These are phyloP conservation scores for Neurospora intermedia DNA, from an alignment of 495 filamentous ascomycete genomes.

Conservation along the genomic window DNA sequence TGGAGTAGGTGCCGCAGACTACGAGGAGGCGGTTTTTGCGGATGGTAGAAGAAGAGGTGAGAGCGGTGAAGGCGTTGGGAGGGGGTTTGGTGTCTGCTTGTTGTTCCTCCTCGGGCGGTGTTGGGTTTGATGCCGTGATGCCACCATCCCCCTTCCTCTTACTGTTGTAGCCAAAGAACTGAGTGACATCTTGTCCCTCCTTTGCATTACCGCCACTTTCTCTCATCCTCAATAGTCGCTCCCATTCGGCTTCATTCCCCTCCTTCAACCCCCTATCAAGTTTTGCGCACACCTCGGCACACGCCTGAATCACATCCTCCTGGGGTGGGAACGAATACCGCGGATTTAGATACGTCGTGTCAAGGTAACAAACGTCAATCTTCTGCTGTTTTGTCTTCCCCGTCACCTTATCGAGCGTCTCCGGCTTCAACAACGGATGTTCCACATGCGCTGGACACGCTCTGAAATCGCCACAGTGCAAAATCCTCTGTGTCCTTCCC, in stretches of 20 bases:
- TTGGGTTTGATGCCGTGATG: slow-evolving; percentile 1
- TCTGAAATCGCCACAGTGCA: slow-evolving; percentile 95
- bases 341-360: slow-evolving; percentile 93
- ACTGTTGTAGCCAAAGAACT: slow-evolving; percentile 26
- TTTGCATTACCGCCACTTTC: slow-evolving; percentile 13
- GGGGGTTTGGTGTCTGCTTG: not conserved
- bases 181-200: slow-evolving; percentile 24
- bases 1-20: slow-evolving; percentile 92
- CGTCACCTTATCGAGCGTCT: slow-evolving; percentile 54
- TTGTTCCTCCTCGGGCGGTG: not conserved
- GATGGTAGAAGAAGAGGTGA: slow-evolving; percentile 1
- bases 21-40: slow-evolving; percentile 57
- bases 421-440: slow-evolving; percentile 70
- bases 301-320: slow-evolving; percentile 73
- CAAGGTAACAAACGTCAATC: slow-evolving; percentile 90
- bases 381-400: slow-evolving; percentile 68
- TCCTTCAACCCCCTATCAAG: slow-evolving; percentile 25
- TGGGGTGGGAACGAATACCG: slow-evolving; percentile 93
- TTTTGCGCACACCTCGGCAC: slow-evolving; percentile 75
- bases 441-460: slow-evolving; percentile 78
- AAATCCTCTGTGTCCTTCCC: slow-evolving; percentile 58
- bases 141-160: slow-evolving; percentile 8
- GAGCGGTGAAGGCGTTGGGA: slow-evolving; percentile 18
- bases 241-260: slow-evolving; percentile 22
- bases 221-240: slow-evolving; percentile 16